Base-by-base conservation (phyloP, 495 filamentous ascomycete species). In the Delitschia confertaspora region DNA sequence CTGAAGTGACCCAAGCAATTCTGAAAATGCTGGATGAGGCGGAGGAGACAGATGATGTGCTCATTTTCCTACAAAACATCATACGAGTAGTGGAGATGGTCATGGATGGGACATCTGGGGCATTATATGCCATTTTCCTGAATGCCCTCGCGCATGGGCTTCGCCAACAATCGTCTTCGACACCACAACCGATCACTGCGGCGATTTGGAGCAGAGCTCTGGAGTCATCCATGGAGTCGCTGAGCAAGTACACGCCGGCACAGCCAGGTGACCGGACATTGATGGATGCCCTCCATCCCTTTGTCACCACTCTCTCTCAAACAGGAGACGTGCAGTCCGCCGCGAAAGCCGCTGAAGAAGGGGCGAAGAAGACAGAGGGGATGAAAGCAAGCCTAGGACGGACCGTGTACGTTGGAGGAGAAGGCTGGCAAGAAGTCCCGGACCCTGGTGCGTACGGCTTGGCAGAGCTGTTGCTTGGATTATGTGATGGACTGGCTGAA, bases 41-140 rank as follows among this genome's bases (percentile, higher is more conserved):
- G 2, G 65, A 73, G 17, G 59, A 80, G 1, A 72, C 70, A 0
- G 73, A 78, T 14, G 91, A 98, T 53, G 71, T 73, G 6, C 78
- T 87, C 6, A 57, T 78, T 22, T 79, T 86, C 19, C 66, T 96
- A 11, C 71, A 79, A 39, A 75, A 72, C 47, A 83, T 98, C 41
- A 80, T 83, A n/a, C 73, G 72, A 6, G 75, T 88, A 3, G 78
- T 96, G n/a, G 91, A 98, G 60, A 79, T 65, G 29, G 77, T 69
- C 30, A 98, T 98, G 91, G 91, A 95, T 58, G 91, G 91, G 35
- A 98, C 91, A 8, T 94, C 87, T 0, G 91, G 91, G 2, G 91
- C 93, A 4, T 69, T 98, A 20, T 95, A 93, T 61, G 84, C 88
- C 26, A 98, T 98, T 51, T 98, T 95, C 71, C 72, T 98, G 38